Base-by-base conservation (phyloP, 2,329 filamentous ascomycete genomes). In the Calonectria pteridis region DNA sequence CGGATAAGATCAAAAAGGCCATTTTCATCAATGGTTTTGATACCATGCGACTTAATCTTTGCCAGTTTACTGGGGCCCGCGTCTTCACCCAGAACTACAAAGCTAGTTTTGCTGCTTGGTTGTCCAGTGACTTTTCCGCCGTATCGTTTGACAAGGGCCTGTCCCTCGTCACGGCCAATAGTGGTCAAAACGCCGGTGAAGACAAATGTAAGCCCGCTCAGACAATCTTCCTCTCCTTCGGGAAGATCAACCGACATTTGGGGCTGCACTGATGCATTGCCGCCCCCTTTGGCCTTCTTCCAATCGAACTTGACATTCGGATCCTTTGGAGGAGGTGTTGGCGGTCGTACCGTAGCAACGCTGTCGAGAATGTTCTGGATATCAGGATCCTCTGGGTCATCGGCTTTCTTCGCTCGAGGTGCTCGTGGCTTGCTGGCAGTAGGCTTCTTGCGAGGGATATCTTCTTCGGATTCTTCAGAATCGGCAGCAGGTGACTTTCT, bases 21-120 rank as follows among this genome's bases (percentile, higher is more conserved):
- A 77, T 97, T 91, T 83, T 99, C 97, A 79, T 98, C 93, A 81
- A 99, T 98, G 0, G 96, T 97, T 84, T 95, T 98, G 83, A 98
- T 91, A 0, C 91, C 91, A 79, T 94, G 87, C 26, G 95, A 90
- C 71, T 91, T 89, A 78, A 99, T 98, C 78, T 96, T 98, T 77
- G 93, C 89, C 50, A 99, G 88, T 83, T 99, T 99, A 84, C 94
- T 97, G 1, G 97, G 97, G 0, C 97, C 97, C 29, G 97, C 97
- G 83, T 98, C 97, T 31, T 90, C 90, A 53, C 97, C 97, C 3
- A 99, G 89, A 20, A 99, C 94, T 58, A 99, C 95, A 82, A 95
- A 99, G 81, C 91, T 97, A 0, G 97, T 99, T 85, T 98, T 98
- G 81, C 93, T 94, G 82, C 96, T 98, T 26, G 97, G 97, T 6